Evolutionary conservation across 805 yeast species (phyloP).

Genomic region (Torulaspora quercuum): DNA sequence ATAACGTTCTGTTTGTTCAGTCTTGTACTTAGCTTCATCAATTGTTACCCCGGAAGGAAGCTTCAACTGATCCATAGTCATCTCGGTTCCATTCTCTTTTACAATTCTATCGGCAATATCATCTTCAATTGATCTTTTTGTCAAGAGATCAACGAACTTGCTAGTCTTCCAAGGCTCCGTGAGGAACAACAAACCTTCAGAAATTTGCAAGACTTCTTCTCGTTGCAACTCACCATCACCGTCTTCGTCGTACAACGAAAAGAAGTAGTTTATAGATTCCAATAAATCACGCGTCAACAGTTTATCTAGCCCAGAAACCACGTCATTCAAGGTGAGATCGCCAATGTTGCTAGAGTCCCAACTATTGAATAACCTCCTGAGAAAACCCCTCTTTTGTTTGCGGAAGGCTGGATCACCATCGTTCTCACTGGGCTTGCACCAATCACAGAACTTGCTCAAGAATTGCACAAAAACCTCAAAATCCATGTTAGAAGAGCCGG

Average conservation of each 20-base stretch:
- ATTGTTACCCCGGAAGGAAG: slow-evolving; percentile 59
- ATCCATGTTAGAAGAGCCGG: slow-evolving; percentile 66
- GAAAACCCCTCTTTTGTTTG: slow-evolving; percentile 44
- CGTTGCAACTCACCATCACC: slow-evolving; percentile 61
- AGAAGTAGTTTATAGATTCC: slow-evolving; percentile 74
- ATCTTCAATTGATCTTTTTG: slow-evolving; percentile 59
- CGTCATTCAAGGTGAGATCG: slow-evolving; percentile 61
- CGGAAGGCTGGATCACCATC: slow-evolving; percentile 35
- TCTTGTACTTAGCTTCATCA: slow-evolving; percentile 58
- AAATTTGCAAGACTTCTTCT: slow-evolving; percentile 75
- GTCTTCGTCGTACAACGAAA: slow-evolving; percentile 65
- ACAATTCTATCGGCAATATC: slow-evolving; percentile 62
- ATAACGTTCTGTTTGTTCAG: slow-evolving; percentile 72
- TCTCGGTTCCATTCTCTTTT: slow-evolving; percentile 31
- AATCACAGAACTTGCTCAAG: slow-evolving; percentile 75
- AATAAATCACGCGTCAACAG: slow-evolving; percentile 70
- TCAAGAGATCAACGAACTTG: slow-evolving; percentile 56
- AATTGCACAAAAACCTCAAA: slow-evolving; percentile 67
- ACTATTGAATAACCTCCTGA: slow-evolving; percentile 58
- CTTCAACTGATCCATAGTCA: slow-evolving; percentile 41
- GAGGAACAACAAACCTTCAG: slow-evolving; percentile 80
- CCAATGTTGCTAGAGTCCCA: slow-evolving; percentile 66
- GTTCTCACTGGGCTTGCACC: slow-evolving; percentile 50
- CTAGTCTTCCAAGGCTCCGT: slow-evolving; percentile 87
- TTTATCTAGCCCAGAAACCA: slow-evolving; percentile 68